Conservation (phyloP, 2,329 filamentous ascomycete species). For the Pseudogymnoascus sp. region DNA sequence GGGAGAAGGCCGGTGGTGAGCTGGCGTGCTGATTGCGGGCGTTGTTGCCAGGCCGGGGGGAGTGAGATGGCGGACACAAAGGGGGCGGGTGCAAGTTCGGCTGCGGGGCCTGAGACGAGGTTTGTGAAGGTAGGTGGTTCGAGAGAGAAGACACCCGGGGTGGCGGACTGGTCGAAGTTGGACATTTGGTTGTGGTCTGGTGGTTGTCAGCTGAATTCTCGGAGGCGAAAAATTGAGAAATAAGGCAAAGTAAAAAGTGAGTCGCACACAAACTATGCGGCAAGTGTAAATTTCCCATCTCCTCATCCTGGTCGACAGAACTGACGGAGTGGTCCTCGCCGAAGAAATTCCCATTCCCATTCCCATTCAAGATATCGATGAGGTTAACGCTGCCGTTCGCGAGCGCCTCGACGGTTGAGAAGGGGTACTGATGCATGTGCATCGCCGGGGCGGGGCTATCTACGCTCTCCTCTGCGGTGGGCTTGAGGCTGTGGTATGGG, state of each 20-base stretch:
- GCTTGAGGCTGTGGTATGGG: constrained; percentile 4
- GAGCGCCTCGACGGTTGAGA: constrained; percentile 13
- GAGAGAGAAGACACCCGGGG: not conserved
- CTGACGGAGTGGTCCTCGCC: constrained; percentile 13
- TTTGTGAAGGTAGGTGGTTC: constrained; percentile 6
- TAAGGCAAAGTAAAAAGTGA: not conserved
- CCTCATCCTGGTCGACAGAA: constrained; percentile 13
- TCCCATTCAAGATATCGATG: constrained; percentile 20
- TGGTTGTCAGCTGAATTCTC: not conserved
- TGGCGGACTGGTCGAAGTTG: not conserved
- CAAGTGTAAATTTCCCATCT: constrained; percentile 18
- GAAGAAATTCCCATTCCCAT: too few species aligned
- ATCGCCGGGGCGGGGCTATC: not conserved
- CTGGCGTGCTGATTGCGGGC: not conserved
- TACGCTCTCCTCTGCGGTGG: not conserved
- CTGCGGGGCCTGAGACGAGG: not conserved
- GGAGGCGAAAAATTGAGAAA: not conserved
- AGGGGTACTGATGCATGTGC: constrained; percentile 5
- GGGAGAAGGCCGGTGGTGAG: constrained; percentile 36
- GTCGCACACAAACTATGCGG: constrained; percentile 27
- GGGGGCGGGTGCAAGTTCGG: constrained; percentile 14
- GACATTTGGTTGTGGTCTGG: constrained; percentile 2
- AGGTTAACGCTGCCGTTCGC: constrained; percentile 20
- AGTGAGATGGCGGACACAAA: not conserved
- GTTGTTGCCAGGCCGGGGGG: not conserved